Evolutionary conservation across 1,284 basidiomycete genomes (phyloP).

Genomic region (Sanghuangporus weigelae): DNA sequence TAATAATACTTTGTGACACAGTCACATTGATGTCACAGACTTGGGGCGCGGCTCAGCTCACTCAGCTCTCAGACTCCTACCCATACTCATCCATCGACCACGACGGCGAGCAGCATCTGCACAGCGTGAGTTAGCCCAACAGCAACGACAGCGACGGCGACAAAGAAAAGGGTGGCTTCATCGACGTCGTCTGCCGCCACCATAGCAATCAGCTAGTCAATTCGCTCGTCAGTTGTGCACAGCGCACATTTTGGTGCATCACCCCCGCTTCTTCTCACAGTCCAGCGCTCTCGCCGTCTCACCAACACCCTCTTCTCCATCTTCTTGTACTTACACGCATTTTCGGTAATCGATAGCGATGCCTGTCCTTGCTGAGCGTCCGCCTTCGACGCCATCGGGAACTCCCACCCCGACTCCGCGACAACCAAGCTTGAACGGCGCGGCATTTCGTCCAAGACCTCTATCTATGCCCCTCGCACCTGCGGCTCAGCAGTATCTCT

Average conservation of each 20-base stretch:
- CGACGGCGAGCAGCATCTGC: conserved; percentile 2
- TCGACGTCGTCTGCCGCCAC: neutral
- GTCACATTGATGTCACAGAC: no score
- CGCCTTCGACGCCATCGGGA: conserved; percentile 4
- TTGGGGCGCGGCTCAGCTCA: no score
- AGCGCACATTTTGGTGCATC: neutral
- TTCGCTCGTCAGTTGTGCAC: neutral
- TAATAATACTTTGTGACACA: no score
- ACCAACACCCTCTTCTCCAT: neutral
- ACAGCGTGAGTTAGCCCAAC: neutral
- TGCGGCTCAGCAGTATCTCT: conserved; percentile 5
- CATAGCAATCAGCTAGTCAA: neutral
- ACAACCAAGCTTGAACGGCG: conserved; percentile 9
- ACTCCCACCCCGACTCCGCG: conserved; percentile 8
- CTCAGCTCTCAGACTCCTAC: no score
- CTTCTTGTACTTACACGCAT: neutral
- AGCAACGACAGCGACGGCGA: neutral
- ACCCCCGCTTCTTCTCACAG: neutral
- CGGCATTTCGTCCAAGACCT: conserved; percentile 5
- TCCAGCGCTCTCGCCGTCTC: neutral
- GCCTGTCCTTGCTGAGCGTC: conserved; percentile 15
- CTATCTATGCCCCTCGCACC: conserved; percentile 17
- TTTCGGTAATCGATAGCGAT: neutral
- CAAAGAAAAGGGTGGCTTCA: neutral
- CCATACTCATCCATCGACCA: neutral